These are phyloP conservation scores for Lentinus brumalis DNA, from an alignment of 768 basidiomycete species.

Conservation along the genomic window DNA sequence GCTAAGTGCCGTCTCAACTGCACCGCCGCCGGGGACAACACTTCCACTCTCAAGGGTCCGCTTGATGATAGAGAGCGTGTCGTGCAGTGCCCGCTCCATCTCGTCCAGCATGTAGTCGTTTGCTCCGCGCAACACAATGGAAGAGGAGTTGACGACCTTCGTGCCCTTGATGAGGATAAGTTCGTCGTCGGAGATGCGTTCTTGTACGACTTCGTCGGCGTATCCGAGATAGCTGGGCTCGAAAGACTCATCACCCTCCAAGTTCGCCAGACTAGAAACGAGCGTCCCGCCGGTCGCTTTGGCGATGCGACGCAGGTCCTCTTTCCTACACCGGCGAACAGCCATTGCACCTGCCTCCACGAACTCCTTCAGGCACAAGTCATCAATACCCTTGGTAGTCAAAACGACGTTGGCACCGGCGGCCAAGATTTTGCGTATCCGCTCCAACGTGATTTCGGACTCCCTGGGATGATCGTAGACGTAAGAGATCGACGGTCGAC, in stretches of 20 bases:
- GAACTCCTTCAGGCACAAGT: constrained; percentile 97
- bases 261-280: constrained; percentile 89
- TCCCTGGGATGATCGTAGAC: constrained; percentile 54
- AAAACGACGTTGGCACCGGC: constrained; percentile 96
- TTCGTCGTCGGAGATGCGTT: constrained; percentile 98
- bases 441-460: constrained; percentile 92
- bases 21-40: constrained; percentile 96
- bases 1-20: constrained; percentile 94
- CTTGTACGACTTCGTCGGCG: constrained; percentile 96
- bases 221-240: constrained; percentile 88
- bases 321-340: constrained; percentile 95
- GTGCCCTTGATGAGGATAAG: constrained; percentile 97
- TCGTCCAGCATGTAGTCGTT: constrained; percentile 99
- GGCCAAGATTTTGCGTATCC: constrained; percentile 93
- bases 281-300: constrained; percentile 96
- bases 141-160: constrained; percentile 91
- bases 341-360: constrained; percentile 99
- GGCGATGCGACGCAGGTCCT: constrained; percentile 95
- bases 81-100: constrained; percentile 97
- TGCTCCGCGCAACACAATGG: constrained; percentile 92
- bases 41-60: constrained; percentile 94
- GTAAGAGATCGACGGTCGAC: background rate
- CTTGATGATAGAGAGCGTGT: constrained; percentile 94
- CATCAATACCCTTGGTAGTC: constrained; percentile 98
- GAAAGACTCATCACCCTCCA: constrained; percentile 98